phyloP scores from a whole-genome alignment of 495 filamentous ascomycete species.

The Trichoderma reesei region DNA sequence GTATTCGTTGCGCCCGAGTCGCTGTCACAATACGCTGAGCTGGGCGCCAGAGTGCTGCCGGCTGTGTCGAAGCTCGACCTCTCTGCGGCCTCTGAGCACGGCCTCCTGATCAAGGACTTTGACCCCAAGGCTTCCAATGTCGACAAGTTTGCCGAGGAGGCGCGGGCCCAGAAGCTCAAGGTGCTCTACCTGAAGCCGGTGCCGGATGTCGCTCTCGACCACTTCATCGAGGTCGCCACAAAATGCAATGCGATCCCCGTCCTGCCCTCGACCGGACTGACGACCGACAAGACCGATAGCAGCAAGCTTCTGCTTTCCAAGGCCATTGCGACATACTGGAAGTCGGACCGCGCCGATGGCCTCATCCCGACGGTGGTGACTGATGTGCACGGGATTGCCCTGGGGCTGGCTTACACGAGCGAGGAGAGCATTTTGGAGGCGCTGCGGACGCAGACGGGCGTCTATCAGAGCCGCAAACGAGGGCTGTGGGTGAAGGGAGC shows the following conservation, averaged over 20 bases:
- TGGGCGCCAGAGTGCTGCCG: conserved; percentile 34
- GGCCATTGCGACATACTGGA: conserved; percentile 58
- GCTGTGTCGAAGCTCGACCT: conserved; percentile 25
- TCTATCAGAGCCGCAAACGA: conserved; percentile 91
- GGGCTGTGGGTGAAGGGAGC: conserved; percentile 96
- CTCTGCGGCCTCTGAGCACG: conserved; percentile 27
- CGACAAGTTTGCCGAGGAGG: conserved; percentile 32
- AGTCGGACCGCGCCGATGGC: conserved; percentile 75
- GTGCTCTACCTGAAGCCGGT: conserved; percentile 38
- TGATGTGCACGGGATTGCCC: conserved; percentile 73
- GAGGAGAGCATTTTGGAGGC: conserved; percentile 82
- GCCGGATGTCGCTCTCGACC: conserved; percentile 33
- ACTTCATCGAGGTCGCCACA: conserved; percentile 44
- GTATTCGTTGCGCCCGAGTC: conserved; percentile 70
- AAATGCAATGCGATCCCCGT: conserved; percentile 62
- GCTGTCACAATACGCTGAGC: conserved; percentile 33
- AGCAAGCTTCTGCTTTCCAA: conserved; percentile 55
- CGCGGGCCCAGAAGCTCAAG: conserved; percentile 35
- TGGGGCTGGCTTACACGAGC: conserved; percentile 90
- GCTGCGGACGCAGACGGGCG: conserved; percentile 75
- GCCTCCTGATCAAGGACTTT: conserved; percentile 36
- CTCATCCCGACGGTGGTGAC: conserved; percentile 80
- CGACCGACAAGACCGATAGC: conserved; percentile 48
- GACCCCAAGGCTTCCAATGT: conserved; percentile 31
- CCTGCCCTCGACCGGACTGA: conserved; percentile 59